Base-by-base conservation (phyloP, 1,139 yeast species). In the Chernovozyma aurita region DNA sequence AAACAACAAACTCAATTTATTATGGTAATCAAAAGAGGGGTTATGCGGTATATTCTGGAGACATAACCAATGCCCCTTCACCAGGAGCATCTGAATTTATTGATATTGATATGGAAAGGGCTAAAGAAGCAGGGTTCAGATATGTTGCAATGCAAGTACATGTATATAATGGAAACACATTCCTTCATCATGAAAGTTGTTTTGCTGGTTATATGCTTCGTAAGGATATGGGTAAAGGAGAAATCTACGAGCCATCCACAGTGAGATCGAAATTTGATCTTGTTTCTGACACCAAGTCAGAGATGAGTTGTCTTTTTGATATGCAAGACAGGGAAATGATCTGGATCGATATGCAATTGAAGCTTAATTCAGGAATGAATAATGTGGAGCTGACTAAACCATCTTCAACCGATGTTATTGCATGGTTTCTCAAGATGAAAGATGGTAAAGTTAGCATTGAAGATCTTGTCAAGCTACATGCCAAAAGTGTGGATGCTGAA, bases 81-180 rank as follows among this genome's bases (percentile, higher is more conserved):
- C 28, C 28, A 13, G 47, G 46, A n/a, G 47, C 46, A 3, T 31
- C 36, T 12, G 45, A 42, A 25, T 44, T 39, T 22, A 37, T 44
- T 26, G 46, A 44, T 39, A 34, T 44, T 6, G 37, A 41, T 26
- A 41, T 41, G 3, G 9, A 18, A 7, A 24, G 24, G 16, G 33
- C 39, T 3, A 13, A 36, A 16, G 31, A 33, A 11, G 30, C 16
- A 3, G 46, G 46, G 5, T 34, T 24, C 13, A 30, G 43, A 18
- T 42, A 42, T 27, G 37, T 36, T 11, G 31, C 28, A 8, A 39
- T 43, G 42, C 35, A 35, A 33, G 40, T 39, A 6, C 24, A 42
- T 17, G 40, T 42, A 9, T 43, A 11, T 28, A 1, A 4, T 2
- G 45, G 43, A 3, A 35, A 32, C 3, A 18, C 9, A 3, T 42